phyloP scores from a whole-genome alignment of 1,284 basidiomycete genomes.

The Leccinum griseonigrum region DNA sequence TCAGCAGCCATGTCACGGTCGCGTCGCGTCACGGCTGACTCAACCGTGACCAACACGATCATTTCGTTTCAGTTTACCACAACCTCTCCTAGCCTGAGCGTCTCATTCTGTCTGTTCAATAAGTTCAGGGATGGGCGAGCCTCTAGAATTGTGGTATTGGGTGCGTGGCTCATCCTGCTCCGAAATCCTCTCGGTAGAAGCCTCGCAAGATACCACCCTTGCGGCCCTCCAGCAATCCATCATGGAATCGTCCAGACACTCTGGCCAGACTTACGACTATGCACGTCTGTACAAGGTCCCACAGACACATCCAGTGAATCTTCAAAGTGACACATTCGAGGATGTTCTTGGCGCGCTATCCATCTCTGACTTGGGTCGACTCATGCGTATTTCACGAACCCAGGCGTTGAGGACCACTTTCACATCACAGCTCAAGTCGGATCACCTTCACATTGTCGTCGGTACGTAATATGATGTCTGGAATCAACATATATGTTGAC shows the following conservation, averaged over 20 bases:
- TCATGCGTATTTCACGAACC: neutral
- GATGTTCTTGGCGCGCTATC: neutral
- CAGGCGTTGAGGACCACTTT: neutral
- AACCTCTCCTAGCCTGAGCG: too few relatives aligned
- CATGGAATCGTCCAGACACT: neutral
- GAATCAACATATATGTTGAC: neutral
- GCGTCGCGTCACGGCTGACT: too few relatives aligned
- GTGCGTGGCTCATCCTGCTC: neutral
- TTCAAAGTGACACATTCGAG: neutral
- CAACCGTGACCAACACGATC: too few relatives aligned
- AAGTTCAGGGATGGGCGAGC: too few relatives aligned
- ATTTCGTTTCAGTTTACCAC: too few relatives aligned
- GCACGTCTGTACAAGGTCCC: neutral
- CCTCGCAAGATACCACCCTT: neutral
- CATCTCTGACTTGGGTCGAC: neutral
- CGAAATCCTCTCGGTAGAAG: neutral
- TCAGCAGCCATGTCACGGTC: too few relatives aligned
- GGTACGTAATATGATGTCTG: neutral
- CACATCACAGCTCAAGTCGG: neutral
- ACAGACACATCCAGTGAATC: neutral
- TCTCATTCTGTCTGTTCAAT: too few relatives aligned
- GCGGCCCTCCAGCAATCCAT: neutral
- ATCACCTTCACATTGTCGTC: neutral
- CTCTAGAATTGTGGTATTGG: neutral
- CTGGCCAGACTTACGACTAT: too few relatives aligned